Percentiles rank a stretch among this genome's conserved stretches.
Conservation (phyloP, 495 filamentous ascomycete species). For the Aspergillus biplanus region DNA sequence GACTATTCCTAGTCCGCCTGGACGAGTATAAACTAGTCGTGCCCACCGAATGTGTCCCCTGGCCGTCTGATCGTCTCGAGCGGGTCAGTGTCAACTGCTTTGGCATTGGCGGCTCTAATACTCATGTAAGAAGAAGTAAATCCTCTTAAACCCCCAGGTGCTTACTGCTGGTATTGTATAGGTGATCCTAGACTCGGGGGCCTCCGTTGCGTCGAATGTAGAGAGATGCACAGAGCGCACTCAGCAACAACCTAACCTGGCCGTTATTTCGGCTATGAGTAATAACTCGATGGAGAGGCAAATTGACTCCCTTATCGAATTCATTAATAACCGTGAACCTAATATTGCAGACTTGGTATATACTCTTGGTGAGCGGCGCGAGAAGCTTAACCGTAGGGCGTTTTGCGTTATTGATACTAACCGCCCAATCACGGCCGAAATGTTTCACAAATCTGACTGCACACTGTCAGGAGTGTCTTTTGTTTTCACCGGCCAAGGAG, state of each 20-base stretch:
- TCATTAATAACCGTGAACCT: not conserved
- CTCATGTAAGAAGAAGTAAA: too few species aligned
- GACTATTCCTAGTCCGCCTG: not conserved
- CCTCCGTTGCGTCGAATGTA: not conserved
- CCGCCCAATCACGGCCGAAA: not conserved
- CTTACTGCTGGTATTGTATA: not conserved
- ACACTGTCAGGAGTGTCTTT: not conserved
- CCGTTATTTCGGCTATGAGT: too few species aligned
- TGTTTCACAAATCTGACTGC: not conserved
- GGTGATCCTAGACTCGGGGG: not conserved
- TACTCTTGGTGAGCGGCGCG: constrained; percentile 1
- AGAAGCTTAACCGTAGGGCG: not conserved
- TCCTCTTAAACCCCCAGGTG: too few species aligned
- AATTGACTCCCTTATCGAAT: too few species aligned
- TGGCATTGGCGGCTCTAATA: constrained; percentile 1
- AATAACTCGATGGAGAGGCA: too few species aligned
- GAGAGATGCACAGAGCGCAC: not conserved
- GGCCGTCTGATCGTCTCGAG: not conserved
- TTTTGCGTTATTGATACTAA: not conserved
- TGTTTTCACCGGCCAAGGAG: constrained; percentile 12
- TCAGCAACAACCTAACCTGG: too few species aligned
- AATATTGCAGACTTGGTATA: not conserved
- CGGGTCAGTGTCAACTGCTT: constrained; percentile 9
- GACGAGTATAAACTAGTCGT: not conserved
- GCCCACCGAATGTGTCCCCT: not conserved